Evolutionary conservation across 2,329 filamentous ascomycete species (phyloP), one percentile per base, ranked within the genome.

Genomic region (Phyllosticta citrichinensis): DNA sequence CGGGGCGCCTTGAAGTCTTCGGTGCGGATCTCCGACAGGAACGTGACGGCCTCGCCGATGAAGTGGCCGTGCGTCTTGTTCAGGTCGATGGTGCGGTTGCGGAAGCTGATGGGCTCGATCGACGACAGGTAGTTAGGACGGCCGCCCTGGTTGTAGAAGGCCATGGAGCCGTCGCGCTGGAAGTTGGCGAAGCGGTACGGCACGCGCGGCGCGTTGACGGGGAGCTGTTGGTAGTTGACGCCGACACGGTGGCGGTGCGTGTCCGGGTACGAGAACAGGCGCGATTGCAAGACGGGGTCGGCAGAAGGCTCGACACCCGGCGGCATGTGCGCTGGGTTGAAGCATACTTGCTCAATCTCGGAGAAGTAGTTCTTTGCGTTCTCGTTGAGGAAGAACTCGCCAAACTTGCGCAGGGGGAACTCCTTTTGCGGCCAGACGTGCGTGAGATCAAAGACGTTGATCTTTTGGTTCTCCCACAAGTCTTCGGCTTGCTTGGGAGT

Each of bases 91-190:
- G 67, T 69, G 33, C 80, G 74, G 56, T 77, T 63, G 52, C 72
- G 73, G 74, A 81, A 80, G n/a, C 68, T 68, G 54, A 81, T 77
- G 0, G 80, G 80, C 67, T 80, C 70, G 57, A 81, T 80, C 10
- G 79, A 81, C 35, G 76, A 79, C 12, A 81, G 76, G 69, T 84
- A 85, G 66, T 80, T 79, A 14, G 82, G 80, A 63, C 83, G 80
- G 2, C 79, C 75, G 58, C 83, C 83, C 66, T 85, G 83, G 74
- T 90, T 87, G 69, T 81, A 79, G 67, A 84, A 83, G 1, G 85
- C 82, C 86, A 90, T 91, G 62, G 72, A 69, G 17, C 88, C 88
- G 68, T 91, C 87, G 63, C 88, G 83, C 71, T 90, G 87, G 78
- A 85, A 88, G 64, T 87, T 87, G 66, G 75, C 77, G 55, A 81